Base-by-base conservation (phyloP, 208 protist species). In the Crithidia sp. region DNA sequence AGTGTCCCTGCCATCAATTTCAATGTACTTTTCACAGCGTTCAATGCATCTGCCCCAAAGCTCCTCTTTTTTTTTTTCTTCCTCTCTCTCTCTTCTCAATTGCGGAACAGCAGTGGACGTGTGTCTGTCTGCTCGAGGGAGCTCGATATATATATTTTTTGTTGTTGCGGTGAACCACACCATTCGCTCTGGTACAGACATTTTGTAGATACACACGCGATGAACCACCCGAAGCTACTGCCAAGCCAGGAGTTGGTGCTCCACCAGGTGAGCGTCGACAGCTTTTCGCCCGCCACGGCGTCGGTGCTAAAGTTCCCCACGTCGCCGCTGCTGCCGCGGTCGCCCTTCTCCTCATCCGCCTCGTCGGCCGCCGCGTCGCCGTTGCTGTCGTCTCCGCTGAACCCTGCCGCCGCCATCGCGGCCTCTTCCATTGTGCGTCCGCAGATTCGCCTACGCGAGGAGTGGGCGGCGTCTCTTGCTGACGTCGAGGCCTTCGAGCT, bases 211-310 rank as follows among this genome's bases (percentile, higher is more conserved):
- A 50, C 9, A 19, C n/a, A 49, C 14, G 43, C 52, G 1, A 90
- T 91, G 83, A 87, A 76, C 65, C 72, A 83, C 52, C 77, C 87
- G 17, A 87, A 85, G 60, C 76, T 92, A 16, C 74, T 83, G 13
- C 71, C 87, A 3, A 88, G 83, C 39, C 86, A 90, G 49, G 88
- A 93, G 73, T 75, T 93, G 49, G 75, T 82, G n/a, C 83, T 90
- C 9, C 83, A 82, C 37, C 83, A 84, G 16, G 81, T 92, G 14
- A 87, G 67, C 58, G 75, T 81, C 37, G 84, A 92, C 28, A 74
- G 54, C 67, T 87, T 88, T 63, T 59, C 71, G 41, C 62, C 79
- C 0, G 74, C 70, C 0, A 69, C 73, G n/a, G 17, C 57, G 17
- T 76, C 70, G 6, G 71, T 65, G 14, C 43, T 82, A n/a, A 70